Conservation (phyloP, 768 basidiomycete species). For the Saitozyma podzolica region DNA sequence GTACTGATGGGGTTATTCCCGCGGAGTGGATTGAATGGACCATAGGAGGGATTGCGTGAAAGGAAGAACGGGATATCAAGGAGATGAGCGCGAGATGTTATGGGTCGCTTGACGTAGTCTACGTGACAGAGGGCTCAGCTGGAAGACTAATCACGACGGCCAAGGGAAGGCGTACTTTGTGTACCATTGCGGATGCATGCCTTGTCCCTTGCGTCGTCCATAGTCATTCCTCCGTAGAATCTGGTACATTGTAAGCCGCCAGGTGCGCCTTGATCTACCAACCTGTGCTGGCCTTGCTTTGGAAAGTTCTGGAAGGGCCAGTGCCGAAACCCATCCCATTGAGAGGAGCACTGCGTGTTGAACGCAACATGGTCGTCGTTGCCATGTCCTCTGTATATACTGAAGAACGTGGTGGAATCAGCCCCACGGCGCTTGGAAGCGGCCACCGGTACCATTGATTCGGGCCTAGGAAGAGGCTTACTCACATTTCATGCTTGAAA, state of each 20-base stretch:
- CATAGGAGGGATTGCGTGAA: background rate
- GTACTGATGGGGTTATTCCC: background rate
- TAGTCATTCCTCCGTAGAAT: background rate
- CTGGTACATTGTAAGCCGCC: background rate
- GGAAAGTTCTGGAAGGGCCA: slow-evolving; percentile 1
- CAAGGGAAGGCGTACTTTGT: background rate
- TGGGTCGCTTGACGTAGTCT: slow-evolving; percentile 22
- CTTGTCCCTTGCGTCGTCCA: background rate
- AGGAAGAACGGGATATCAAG: slow-evolving; percentile 8
- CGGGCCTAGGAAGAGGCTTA: background rate
- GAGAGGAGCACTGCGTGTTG: slow-evolving; percentile 12
- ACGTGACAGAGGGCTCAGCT: too few species aligned
- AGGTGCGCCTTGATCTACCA: background rate
- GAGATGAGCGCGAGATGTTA: slow-evolving; percentile 24
- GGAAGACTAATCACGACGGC: too few species aligned
- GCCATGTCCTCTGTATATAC: background rate
- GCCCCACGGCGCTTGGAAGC: too few species aligned
- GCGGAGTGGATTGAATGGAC: background rate
- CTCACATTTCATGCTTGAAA: slow-evolving; percentile 9
- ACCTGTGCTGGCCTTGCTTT: background rate
- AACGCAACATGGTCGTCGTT: slow-evolving; percentile 7
- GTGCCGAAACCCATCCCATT: slow-evolving; percentile 19
- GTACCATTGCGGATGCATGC: too few species aligned
- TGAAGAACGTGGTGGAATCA: too few species aligned
- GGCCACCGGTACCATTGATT: too few species aligned